Base-by-base conservation (phyloP, 2,329 filamentous ascomycete species). In the Zymoseptoria crescenta region DNA sequence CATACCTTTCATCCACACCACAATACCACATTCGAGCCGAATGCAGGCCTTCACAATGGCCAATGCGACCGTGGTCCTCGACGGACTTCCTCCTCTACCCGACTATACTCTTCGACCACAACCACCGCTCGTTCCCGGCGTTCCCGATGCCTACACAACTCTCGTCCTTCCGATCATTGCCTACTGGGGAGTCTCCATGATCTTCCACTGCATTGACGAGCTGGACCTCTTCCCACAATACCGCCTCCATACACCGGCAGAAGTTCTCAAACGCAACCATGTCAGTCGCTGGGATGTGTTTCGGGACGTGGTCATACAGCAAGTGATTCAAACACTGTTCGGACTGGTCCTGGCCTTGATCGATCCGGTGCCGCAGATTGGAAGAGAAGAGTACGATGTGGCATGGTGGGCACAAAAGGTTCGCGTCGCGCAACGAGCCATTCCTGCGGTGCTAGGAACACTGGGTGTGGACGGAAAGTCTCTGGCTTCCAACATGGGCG, bases 221-320 rank as follows among this genome's bases (percentile, higher is more conserved):
- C 86, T 87, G 76, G 90, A 96, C 74, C 78, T 93, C 45, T 96
- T 93, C 73, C 87, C 92, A 19, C 85, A 95, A 69, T 96, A 97
- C 76, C 88, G 94, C 63, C 81, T 99, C 49, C 94, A 99, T 76
- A 97, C 94, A 0, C 94, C 94, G 13, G 91, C 91, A 56, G 93
- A 97, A 75, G 88, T 97, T 62, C 73, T 86, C 49, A 89, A 90
- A 74, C 85, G 92, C 68, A 96, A 96, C 75, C 90, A 90, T 70
- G 93, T 91, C 56, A 84, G 88, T 53, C 85, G 91, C 63, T 89
- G 83, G 77, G 88, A 96, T 70, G 91, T 96, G 3, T 84, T 93
- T 63, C 87, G 89, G 73, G 93, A 97, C 79, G 93, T 97, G 66
- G 77, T 97, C 57, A 72, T 97, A 59, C 93, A 99, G 76, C 94